Conservation (phyloP, 306 rosid genomes). For the Coriaria nepalensis region DNA sequence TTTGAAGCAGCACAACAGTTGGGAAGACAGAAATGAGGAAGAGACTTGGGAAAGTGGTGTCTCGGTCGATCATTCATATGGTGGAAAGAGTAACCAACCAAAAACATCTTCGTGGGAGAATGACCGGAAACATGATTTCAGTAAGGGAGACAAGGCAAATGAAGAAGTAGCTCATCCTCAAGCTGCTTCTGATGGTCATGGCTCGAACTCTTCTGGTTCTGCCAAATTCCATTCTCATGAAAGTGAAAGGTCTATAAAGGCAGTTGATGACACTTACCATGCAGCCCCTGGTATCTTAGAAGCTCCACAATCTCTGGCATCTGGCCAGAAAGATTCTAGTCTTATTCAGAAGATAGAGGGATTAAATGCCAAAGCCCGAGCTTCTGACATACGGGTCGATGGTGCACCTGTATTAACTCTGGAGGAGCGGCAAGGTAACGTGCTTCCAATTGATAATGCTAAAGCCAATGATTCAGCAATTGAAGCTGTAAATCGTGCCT, state of each 20-base stretch:
- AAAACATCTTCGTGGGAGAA: conserved; percentile 35
- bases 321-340: conserved; percentile 56
- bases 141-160: conserved; percentile 36
- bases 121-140: conserved; percentile 40
- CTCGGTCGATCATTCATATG: conserved; percentile 19
- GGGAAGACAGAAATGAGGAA: conserved; percentile 52
- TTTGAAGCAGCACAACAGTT: conserved; percentile 54
- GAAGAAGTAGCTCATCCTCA: conserved; percentile 37
- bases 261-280: conserved; percentile 25
- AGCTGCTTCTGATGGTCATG: conserved; percentile 31
- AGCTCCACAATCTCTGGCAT: conserved; percentile 19
- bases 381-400: conserved; percentile 37
- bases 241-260: conserved; percentile 22
- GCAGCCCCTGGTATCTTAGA: conserved; percentile 32
- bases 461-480: conserved; percentile 23
- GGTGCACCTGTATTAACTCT: conserved; percentile 27
- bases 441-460: conserved; percentile 26
- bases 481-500: conserved; percentile 28
- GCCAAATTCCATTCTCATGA: conserved; percentile 30
- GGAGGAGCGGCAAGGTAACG: conserved; percentile 35
- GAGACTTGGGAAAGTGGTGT: conserved; percentile 35
- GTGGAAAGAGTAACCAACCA: conserved; percentile 27
- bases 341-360: conserved; percentile 78
- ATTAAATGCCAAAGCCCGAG: conserved; percentile 83
- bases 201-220: conserved; percentile 24